Evolutionary conservation across 2,329 filamentous ascomycete species (phyloP).

Genomic region (Amauroascus verrucosus): DNA sequence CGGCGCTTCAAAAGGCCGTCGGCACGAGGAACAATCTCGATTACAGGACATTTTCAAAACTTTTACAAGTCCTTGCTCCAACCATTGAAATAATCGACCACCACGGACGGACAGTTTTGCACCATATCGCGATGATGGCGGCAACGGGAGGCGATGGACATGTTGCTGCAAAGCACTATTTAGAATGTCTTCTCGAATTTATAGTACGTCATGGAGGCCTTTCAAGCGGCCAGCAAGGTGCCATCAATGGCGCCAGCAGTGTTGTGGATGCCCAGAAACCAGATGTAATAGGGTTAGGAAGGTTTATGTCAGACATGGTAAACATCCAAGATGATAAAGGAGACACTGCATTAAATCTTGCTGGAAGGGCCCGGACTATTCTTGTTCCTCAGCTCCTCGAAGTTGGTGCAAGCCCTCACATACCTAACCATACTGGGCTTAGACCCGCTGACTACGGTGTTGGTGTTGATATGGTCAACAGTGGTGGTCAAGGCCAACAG

Average conservation of each 20-base stretch:
- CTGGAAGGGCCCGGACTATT: constrained; percentile 85
- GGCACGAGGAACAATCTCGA: constrained; percentile 92
- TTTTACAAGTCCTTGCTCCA: constrained; percentile 77
- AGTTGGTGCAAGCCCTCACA: constrained; percentile 85
- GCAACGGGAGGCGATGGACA: constrained; percentile 87
- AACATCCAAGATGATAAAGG: constrained; percentile 90
- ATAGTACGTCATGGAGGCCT: constrained; percentile 74
- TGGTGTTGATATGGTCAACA: constrained; percentile 52
- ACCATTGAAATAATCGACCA: constrained; percentile 86
- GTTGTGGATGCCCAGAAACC: constrained; percentile 23
- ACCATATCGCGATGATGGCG: constrained; percentile 92
- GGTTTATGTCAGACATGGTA: constrained; percentile 95
- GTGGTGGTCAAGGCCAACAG: constrained; percentile 31
- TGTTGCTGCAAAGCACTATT: constrained; percentile 79
- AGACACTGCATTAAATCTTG: constrained; percentile 89
- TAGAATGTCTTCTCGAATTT: constrained; percentile 89
- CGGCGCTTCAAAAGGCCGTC: constrained; percentile 83
- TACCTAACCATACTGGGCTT: constrained; percentile 80
- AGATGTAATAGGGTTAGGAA: constrained; percentile 72
- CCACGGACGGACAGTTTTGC: constrained; percentile 80
- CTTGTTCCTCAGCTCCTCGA: constrained; percentile 96
- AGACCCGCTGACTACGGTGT: constrained; percentile 92
- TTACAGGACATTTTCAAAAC: constrained; percentile 76
- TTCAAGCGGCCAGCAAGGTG: constrained; percentile 44
- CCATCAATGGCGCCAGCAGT: constrained; percentile 23